Base-by-base conservation (phyloP, 2,329 filamentous ascomycete species). In the Parafenestella ontariensis region DNA sequence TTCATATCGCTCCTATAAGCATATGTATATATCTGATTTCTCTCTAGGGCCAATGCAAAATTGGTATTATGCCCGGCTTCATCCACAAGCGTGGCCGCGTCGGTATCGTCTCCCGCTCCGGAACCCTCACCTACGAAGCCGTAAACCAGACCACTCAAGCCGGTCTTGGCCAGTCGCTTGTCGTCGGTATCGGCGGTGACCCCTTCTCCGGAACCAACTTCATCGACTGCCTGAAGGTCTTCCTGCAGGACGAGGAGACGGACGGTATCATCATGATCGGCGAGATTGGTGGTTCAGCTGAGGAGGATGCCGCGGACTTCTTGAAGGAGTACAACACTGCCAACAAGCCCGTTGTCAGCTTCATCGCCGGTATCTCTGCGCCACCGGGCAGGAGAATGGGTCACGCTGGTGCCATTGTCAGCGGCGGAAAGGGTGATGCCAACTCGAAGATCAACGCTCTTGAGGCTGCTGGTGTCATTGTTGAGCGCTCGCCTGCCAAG, bases 181-280 rank as follows among this genome's bases (percentile, higher is more conserved):
- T 99, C 73, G 91, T 99, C 72, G 95, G 95, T 75, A 98, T 99
- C 72, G 95, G 95, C 64, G 95, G 95, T 82, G 95, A 99, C 82
- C 95, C 95, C 71, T 99, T 99, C 86, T 94, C 90, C 73, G 95
- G 95, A 71, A 98, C 95, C 81, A 98, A 96, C 87, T 99, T 98
- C 85, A 98, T 99, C 81, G 95, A 99, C 86, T 97, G 94, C 85
- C 85, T 99, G 70, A 90, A 91, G 76, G 92, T 98, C 76, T 99
- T 99, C 87, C 87, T 96, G 71, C 85, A 96, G 79, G 95, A 99
- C 78, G 85, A 89, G 77, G 92, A 96, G 83, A 99, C 95, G 34
- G 95, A 99, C 77, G 95, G 95, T 76, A 97, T 99, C 82, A 97
- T 99, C 83, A 97, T 99, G 95, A 98, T 99, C 78, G 95, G 95